Evolutionary conservation across 148 eudicot species (phyloP).

Genomic region (Drosera capensis): DNA sequence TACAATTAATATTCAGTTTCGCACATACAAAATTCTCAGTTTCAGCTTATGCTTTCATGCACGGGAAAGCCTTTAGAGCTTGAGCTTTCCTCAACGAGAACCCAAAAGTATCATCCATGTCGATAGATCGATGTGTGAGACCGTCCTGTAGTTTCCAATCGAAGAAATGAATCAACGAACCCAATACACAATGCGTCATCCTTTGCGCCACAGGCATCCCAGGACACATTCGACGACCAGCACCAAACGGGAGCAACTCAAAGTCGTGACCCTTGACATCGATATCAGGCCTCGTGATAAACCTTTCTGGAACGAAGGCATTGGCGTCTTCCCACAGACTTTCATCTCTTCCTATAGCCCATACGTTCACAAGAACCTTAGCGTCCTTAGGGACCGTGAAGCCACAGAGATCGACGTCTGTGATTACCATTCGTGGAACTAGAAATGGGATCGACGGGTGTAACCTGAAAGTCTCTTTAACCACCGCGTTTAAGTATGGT

Average conservation of each 20-base stretch:
- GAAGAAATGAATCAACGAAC: neutral
- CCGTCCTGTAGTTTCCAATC: neutral
- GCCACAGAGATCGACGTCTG: neutral
- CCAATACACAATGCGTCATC: neutral
- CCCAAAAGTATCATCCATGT: neutral
- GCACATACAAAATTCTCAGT: no score
- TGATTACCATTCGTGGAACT: neutral
- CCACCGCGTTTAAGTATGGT: neutral
- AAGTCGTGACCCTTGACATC: conserved; percentile 4
- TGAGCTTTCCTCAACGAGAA: neutral
- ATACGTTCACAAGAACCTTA: conserved; percentile 2
- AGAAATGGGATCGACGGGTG: neutral
- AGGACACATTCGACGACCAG: conserved; percentile 1
- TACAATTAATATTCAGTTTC: no score
- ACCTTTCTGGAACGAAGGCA: neutral
- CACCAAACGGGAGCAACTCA: neutral
- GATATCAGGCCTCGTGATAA: neutral
- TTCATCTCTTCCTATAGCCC: conserved; percentile 3
- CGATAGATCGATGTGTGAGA: neutral
- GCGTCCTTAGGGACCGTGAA: neutral
- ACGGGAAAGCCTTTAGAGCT: neutral
- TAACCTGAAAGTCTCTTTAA: neutral
- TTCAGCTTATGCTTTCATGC: neutral
- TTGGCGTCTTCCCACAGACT: neutral
- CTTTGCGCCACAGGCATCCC: neutral